These are phyloP conservation scores for Chlorophyllum brunneum DNA, from an alignment of 768 basidiomycete species.

Conservation along the genomic window DNA sequence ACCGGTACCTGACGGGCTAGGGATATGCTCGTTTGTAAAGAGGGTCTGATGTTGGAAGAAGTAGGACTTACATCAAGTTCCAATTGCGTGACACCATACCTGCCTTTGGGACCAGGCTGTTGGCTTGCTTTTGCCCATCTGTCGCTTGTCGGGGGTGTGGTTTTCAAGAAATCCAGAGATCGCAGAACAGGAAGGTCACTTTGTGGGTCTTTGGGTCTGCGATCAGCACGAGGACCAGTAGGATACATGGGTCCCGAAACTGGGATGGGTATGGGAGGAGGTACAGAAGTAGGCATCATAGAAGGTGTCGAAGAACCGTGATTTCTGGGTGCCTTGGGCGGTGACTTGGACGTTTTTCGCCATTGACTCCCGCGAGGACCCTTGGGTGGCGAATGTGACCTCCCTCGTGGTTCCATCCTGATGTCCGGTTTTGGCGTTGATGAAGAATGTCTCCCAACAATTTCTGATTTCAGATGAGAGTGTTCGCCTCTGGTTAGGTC, in stretches of 20 bases:
- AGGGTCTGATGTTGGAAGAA: not conserved
- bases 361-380: constrained; percentile 5
- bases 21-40: not conserved
- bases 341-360: constrained; percentile 7
- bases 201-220: constrained; percentile 1
- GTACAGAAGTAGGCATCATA: not conserved
- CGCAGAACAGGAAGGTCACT: not conserved
- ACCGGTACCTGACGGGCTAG: not conserved
- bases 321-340: constrained; percentile 8
- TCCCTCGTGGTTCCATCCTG: constrained; percentile 1
- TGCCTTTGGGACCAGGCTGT: not conserved
- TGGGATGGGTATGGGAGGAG: not conserved
- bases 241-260: constrained; percentile 3
- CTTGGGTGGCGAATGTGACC: constrained; percentile 11
- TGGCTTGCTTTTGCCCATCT: not conserved
- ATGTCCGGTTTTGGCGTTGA: constrained; percentile 1
- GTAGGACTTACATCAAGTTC: not conserved
- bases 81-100: not conserved
- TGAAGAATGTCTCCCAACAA: not conserved
- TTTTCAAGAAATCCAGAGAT: not conserved
- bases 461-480: not conserved
- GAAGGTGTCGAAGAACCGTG: constrained; percentile 1
- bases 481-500: not conserved
- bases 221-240: constrained; percentile 10
- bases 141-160: not conserved